A percentile compares a stretch with the other conserved stretches of the same genome.
Conservation (phyloP, 345 rosid species). For the Lepidium didymum region DNA sequence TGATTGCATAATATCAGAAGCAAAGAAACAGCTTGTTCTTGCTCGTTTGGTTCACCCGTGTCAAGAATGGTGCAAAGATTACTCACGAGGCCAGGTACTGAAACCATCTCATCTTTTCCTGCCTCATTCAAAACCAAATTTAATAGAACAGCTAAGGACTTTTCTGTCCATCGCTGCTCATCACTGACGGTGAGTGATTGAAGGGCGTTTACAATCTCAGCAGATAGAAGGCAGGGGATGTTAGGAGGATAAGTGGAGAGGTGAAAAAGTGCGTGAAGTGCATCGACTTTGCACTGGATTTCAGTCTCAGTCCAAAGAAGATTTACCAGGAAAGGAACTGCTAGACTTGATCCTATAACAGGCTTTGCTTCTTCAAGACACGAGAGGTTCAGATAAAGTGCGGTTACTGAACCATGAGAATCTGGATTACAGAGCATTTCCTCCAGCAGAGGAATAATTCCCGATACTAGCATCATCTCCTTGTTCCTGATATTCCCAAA, state of each 20-base stretch:
- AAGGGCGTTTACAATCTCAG: slow-evolving; percentile 59
- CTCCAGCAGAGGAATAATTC: slow-evolving; percentile 65
- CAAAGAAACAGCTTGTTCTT: slow-evolving; percentile 79
- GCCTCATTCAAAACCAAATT: slow-evolving; percentile 51
- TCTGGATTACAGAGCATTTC: slow-evolving; percentile 53
- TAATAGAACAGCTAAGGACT: slow-evolving; percentile 65
- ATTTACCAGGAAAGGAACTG: slow-evolving; percentile 67
- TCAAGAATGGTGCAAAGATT: slow-evolving; percentile 58
- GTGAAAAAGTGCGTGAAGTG: slow-evolving; percentile 83
- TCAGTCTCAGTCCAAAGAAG: slow-evolving; percentile 54
- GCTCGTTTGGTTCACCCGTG: slow-evolving; percentile 60
- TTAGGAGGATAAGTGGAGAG: slow-evolving; percentile 64
- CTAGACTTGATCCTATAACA: slow-evolving; percentile 63
- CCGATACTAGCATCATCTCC: slow-evolving; percentile 71
- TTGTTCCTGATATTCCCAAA: slow-evolving; percentile 55
- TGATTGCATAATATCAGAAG: slow-evolving; percentile 64
- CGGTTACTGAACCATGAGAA: slow-evolving; percentile 60
- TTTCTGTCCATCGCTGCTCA: slow-evolving; percentile 67
- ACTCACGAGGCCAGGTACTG: slow-evolving; percentile 53
- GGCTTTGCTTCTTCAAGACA: slow-evolving; percentile 76
- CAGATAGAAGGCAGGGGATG: slow-evolving; percentile 54
- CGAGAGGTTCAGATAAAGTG: slow-evolving; percentile 84
- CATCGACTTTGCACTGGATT: slow-evolving; percentile 78
- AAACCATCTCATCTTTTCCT: slow-evolving; percentile 69
- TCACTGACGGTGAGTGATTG: slow-evolving; percentile 53